Conservation (phyloP, 75 land plant species). For the Pseudotsuga menziesii region DNA sequence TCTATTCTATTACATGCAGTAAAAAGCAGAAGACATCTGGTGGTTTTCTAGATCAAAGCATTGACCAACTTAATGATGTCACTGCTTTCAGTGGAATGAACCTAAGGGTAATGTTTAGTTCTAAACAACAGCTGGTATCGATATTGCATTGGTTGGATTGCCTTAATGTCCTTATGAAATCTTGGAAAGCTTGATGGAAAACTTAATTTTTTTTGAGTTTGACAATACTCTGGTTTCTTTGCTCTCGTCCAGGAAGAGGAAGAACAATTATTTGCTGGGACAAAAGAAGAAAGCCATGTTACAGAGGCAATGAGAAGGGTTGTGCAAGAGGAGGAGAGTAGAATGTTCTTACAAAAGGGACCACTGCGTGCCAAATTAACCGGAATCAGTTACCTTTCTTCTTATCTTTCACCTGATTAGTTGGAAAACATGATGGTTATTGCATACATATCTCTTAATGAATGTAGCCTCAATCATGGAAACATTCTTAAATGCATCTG, state of each 20-base stretch:
- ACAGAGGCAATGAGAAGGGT: conserved; percentile 77
- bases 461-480: background rate
- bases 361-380: conserved; percentile 69
- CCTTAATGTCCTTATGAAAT: background rate
- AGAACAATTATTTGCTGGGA: conserved; percentile 79
- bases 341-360: conserved; percentile 65
- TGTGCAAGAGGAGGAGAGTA: conserved; percentile 90
- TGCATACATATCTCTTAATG: background rate
- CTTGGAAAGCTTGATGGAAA: background rate
- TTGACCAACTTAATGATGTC: conserved; percentile 97
- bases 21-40: conserved; percentile 92
- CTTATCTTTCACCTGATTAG: background rate
- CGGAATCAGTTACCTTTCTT: conserved; percentile 54
- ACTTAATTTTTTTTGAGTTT: background rate
- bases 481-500: background rate
- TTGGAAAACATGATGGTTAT: background rate
- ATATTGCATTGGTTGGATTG: too few species aligned
- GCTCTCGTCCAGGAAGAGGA: conserved; percentile 75
- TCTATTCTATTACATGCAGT: conserved; percentile 26
- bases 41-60: conserved; percentile 74
- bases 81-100: conserved; percentile 99
- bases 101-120: conserved; percentile 50
- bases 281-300: conserved; percentile 81
- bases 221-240: background rate
- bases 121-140: too few species aligned